Evolutionary conservation across 768 basidiomycete species (phyloP).

Genomic region (Podaxis pistillaris): DNA sequence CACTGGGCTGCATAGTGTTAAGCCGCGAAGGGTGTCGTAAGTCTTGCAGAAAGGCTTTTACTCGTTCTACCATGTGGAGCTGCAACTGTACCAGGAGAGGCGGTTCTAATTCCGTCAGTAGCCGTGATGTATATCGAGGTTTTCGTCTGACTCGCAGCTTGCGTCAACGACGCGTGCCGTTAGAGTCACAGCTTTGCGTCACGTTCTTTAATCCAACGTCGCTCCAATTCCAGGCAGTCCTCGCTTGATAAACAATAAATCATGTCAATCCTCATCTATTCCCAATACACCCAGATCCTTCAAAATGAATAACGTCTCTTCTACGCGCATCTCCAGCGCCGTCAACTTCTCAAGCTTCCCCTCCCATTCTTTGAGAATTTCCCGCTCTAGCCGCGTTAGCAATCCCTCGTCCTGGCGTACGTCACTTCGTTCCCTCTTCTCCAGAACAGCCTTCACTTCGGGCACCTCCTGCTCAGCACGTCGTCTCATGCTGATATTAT

Average conservation of each 20-base stretch:
- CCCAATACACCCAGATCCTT: conserved; percentile 67
- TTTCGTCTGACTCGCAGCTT: neutral
- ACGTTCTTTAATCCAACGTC: neutral
- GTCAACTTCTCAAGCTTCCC: conserved; percentile 70
- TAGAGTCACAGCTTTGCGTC: neutral
- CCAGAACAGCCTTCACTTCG: conserved; percentile 67
- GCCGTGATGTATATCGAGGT: neutral
- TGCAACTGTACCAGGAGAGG: neutral
- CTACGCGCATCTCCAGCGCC: conserved; percentile 81
- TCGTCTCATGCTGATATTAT: conserved; percentile 76
- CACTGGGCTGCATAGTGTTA: neutral
- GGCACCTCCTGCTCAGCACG: conserved; percentile 70
- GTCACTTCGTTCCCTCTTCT: conserved; percentile 79
- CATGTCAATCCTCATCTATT: conserved; percentile 42
- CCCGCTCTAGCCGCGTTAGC: conserved; percentile 73
- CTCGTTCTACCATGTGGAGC: neutral
- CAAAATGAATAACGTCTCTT: conserved; percentile 86
- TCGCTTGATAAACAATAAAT: neutral
- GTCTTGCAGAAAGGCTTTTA: neutral
- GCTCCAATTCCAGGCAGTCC: neutral
- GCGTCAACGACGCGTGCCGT: neutral
- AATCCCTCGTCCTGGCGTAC: conserved; percentile 74
- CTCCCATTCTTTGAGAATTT: conserved; percentile 73
- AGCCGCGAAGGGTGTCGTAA: neutral
- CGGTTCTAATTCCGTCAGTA: too few species aligned